phyloP scores from a whole-genome alignment of 495 filamentous ascomycete species.

The Gamarada debralockiae region DNA sequence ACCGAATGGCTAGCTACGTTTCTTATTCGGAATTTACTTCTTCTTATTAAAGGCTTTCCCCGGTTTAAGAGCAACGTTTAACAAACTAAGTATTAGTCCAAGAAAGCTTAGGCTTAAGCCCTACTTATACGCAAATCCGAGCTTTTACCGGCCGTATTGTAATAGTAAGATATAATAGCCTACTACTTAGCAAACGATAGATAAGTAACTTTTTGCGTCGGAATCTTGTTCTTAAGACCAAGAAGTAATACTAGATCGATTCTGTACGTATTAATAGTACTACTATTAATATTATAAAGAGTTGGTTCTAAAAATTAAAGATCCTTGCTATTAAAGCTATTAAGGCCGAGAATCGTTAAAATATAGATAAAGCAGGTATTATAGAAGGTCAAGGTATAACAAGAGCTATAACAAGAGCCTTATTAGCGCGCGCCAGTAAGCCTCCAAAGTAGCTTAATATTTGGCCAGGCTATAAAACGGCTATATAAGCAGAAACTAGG shows the following conservation, averaged over 20 bases:
- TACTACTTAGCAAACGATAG: not conserved
- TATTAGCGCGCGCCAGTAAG: too few relatives aligned
- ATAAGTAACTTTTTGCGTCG: not conserved
- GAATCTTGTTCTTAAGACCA: constrained; percentile 6
- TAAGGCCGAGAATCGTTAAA: constrained; percentile 5
- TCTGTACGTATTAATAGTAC: constrained; percentile 5
- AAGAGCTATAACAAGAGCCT: too few relatives aligned
- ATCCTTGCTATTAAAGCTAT: constrained; percentile 7
- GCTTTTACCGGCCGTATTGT: not conserved
- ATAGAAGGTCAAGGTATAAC: constrained; percentile 5
- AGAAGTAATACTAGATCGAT: constrained; percentile 5
- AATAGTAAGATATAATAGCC: not conserved
- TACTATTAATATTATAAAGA: constrained; percentile 5
- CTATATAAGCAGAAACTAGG: too few relatives aligned
- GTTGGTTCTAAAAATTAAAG: constrained; percentile 4
- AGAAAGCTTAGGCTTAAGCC: not conserved
- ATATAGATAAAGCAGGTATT: constrained; percentile 9
- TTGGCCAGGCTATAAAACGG: too few relatives aligned
- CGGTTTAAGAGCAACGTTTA: not conserved
- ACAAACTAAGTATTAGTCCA: constrained; percentile 1
- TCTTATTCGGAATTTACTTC: not conserved
- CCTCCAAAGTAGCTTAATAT: too few relatives aligned
- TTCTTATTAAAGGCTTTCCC: not conserved
- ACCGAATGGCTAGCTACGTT: not conserved
- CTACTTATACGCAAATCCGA: constrained; percentile 1